Conservation (phyloP, 2,329 filamentous ascomycete species). For the Colletotrichum godetiae region DNA sequence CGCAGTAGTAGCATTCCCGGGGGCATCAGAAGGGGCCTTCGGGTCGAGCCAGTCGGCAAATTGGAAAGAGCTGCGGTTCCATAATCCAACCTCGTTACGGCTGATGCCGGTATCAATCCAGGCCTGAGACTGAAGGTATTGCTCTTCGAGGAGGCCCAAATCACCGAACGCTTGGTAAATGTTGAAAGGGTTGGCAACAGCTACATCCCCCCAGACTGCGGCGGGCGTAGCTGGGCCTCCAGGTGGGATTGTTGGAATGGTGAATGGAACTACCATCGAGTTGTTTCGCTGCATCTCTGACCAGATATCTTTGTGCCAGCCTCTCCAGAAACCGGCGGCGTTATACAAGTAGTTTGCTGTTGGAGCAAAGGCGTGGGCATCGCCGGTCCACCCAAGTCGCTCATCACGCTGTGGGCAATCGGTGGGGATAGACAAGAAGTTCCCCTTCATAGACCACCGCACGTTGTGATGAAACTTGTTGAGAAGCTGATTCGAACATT, state of each 20-base stretch:
- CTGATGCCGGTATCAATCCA: constrained; percentile 53
- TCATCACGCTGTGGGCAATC: constrained; percentile 69
- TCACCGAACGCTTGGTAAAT: constrained; percentile 54
- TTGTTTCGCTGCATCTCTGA: constrained; percentile 43
- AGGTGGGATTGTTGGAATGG: constrained; percentile 43
- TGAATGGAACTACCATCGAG: constrained; percentile 41
- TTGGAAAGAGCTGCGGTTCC: constrained; percentile 51
- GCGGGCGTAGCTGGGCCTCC: constrained; percentile 40
- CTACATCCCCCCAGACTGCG: constrained; percentile 57
- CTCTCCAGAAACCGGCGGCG: constrained; percentile 59
- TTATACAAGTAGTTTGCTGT: constrained; percentile 66
- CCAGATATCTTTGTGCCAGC: constrained; percentile 61
- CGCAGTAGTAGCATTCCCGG: constrained; percentile 52
- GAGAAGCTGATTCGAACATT: constrained; percentile 61
- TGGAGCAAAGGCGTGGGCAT: constrained; percentile 60
- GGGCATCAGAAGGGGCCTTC: constrained; percentile 51
- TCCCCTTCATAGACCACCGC: constrained; percentile 67
- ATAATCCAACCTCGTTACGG: constrained; percentile 49
- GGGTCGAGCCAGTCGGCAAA: constrained; percentile 63
- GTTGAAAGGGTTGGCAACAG: constrained; percentile 54
- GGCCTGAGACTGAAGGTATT: constrained; percentile 51
- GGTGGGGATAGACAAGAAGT: constrained; percentile 67
- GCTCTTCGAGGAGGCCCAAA: constrained; percentile 45
- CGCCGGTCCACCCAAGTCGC: constrained; percentile 65
- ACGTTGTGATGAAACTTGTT: constrained; percentile 67